Evolutionary conservation across 1,284 basidiomycete species (phyloP), one percentile per base, ranked within the genome.

Genomic region (Heterobasidion occidentale): DNA sequence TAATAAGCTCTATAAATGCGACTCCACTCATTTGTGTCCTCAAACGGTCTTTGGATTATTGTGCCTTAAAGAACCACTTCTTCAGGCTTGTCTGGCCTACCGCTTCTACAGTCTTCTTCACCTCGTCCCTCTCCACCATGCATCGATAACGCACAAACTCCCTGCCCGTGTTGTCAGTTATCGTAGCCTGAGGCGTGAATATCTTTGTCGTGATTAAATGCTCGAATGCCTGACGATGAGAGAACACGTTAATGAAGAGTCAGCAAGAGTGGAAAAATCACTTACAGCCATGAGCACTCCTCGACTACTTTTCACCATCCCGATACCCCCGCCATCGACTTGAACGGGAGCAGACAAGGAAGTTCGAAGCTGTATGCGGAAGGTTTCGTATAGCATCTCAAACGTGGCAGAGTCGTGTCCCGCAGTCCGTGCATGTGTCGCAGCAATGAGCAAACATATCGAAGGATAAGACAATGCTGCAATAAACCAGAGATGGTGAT

Each of bases 351-450:
- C 87, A 14, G 84, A 80, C 15, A 75, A 74, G 4, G 86, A 86
- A 17, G 80, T 76, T 27, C 84, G 81, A 17, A 88, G 75, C 68
- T 90, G 87, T 57, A 79, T 78, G 36, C 78, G 77, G 67, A 90
- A 88, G 17, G 74, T 72, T 51, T 88, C 84, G 59, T 84, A 73
- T 3, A 92, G 74, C 84, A 90, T 88, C 66, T 90, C 89, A 65
- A 92, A 92, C 2, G 84, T 92, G 65, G 90, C 79, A 7, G 67
- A 66, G 27, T 83, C 77, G 59, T 91, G 87, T 0, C 90, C 90
- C 11, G 77, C 76, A 2, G 80, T 82, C 44, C 80, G 72, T 8
- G 77, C 73, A 62, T 90, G 90, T 58, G 78, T 71, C 1, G 81
- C 78, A 27, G 90, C 85, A 52, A 92, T 82, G 42, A 92, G 76